Evolutionary conservation across 305 asterid genomes (phyloP).

Genomic region (Fraxinus sp.): DNA sequence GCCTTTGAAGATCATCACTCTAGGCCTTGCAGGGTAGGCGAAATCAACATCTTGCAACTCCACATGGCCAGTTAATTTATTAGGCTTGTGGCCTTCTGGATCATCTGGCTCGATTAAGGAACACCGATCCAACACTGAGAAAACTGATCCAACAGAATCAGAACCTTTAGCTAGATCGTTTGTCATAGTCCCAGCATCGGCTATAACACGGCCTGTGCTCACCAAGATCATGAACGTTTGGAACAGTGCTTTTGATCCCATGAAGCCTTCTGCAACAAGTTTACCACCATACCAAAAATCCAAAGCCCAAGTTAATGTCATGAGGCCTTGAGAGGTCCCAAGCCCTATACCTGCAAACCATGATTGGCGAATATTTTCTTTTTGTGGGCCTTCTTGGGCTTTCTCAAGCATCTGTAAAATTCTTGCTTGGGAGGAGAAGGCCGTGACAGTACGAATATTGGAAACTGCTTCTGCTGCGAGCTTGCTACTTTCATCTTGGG

Average conservation of each 20-base stretch:
- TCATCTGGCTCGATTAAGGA: constrained; percentile 82
- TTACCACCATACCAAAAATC: constrained; percentile 94
- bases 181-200: constrained; percentile 94
- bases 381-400: constrained; percentile 69
- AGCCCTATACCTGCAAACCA: constrained; percentile 93
- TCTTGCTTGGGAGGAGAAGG: constrained; percentile 77
- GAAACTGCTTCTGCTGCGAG: constrained; percentile 93
- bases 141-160: constrained; percentile 73
- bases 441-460: constrained; percentile 76
- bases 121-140: constrained; percentile 65
- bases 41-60: constrained; percentile 69
- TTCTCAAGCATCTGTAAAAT: constrained; percentile 75
- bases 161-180: constrained; percentile 84
- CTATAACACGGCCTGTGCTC: constrained; percentile 90
- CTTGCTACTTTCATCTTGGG: constrained; percentile 88
- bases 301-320: constrained; percentile 79
- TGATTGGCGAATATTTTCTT: constrained; percentile 73
- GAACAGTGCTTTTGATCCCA: constrained; percentile 67
- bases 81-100: constrained; percentile 52
- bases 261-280: constrained; percentile 60
- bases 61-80: constrained; percentile 49
- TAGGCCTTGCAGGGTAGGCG: constrained; percentile 73
- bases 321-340: constrained; percentile 74
- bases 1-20: constrained; percentile 52
- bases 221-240: constrained; percentile 83